Percentiles rank a stretch among this genome's conserved stretches.
These are phyloP conservation scores for Teratosphaeria pseudoeucalypti DNA, from an alignment of 2,329 filamentous ascomycete genomes.

Conservation along the genomic window DNA sequence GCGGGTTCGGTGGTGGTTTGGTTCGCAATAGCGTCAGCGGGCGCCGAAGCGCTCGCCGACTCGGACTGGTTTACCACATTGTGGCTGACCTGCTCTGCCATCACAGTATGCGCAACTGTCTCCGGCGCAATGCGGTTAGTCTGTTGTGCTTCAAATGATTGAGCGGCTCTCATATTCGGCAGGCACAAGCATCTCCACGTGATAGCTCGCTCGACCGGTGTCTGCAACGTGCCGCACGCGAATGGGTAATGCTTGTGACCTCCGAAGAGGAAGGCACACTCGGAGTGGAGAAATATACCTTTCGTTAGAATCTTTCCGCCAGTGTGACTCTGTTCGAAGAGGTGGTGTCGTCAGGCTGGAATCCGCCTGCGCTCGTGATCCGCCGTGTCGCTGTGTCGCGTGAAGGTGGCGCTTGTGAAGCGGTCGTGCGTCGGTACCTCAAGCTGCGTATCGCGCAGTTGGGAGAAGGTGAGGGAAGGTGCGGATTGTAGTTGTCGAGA, in stretches of 20 bases:
- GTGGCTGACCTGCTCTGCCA: conserved; percentile 60
- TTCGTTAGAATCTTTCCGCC: neutral
- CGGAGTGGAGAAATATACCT: neutral
- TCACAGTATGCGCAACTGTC: conserved; percentile 43
- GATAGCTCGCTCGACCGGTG: neutral
- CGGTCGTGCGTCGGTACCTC: neutral
- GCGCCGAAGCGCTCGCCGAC: conserved; percentile 50
- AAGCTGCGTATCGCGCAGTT: neutral
- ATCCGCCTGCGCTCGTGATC: neutral
- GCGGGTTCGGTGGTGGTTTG: conserved; percentile 45
- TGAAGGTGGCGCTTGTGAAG: neutral
- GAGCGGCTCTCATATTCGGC: neutral
- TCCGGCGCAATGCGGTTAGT: neutral
- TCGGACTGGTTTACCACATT: conserved; percentile 62
- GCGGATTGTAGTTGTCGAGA: neutral
- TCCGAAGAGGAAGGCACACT: neutral
- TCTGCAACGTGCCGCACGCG: neutral
- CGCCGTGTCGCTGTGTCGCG: neutral
- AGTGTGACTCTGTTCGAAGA: neutral
- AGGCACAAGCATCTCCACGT: neutral
- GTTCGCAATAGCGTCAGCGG: conserved; percentile 55
- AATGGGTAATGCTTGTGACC: neutral
- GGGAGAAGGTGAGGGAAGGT: neutral
- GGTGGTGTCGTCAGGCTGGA: neutral
- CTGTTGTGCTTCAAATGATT: neutral